Conservation (phyloP, 805 yeast species). For the Nakazawaea molendinolei region DNA sequence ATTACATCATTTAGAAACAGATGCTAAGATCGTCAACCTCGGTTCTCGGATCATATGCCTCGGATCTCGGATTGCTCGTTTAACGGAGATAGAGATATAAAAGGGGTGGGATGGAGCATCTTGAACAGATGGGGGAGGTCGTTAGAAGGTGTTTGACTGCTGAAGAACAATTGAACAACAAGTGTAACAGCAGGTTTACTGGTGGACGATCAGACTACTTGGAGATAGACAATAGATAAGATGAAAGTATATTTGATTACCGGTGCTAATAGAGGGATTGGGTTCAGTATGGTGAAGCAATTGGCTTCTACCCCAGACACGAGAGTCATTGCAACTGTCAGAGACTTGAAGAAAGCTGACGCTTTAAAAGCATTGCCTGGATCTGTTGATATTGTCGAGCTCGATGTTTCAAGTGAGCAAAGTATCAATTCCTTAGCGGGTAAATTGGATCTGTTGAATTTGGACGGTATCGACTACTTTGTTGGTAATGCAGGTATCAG, state of each 20-base stretch:
- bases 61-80: no score
- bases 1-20: no score
- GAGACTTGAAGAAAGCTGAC: constrained; percentile 6
- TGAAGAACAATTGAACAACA: constrained; percentile 20
- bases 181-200: constrained; percentile 18
- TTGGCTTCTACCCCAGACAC: constrained; percentile 18
- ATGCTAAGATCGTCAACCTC: no score
- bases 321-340: constrained; percentile 14
- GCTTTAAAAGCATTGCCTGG: background rate
- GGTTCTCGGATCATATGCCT: no score
- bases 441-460: constrained; percentile 3
- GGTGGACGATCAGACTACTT: no score
- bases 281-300: constrained; percentile 25
- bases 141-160: constrained; percentile 35
- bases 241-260: constrained; percentile 29
- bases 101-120: no score
- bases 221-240: no score
- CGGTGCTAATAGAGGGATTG: constrained; percentile 40
- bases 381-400: constrained; percentile 7
- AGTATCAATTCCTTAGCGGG: constrained; percentile 6
- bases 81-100: no score
- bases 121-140: no score
- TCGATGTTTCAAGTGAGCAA: constrained; percentile 9
- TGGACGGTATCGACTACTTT: constrained; percentile 11
- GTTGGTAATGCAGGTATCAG: constrained; percentile 10